Percentiles rank a stretch among this genome's conserved stretches.
Conservation (phyloP, 352 stramenopile genomes). For the Achlya hypogyna region DNA sequence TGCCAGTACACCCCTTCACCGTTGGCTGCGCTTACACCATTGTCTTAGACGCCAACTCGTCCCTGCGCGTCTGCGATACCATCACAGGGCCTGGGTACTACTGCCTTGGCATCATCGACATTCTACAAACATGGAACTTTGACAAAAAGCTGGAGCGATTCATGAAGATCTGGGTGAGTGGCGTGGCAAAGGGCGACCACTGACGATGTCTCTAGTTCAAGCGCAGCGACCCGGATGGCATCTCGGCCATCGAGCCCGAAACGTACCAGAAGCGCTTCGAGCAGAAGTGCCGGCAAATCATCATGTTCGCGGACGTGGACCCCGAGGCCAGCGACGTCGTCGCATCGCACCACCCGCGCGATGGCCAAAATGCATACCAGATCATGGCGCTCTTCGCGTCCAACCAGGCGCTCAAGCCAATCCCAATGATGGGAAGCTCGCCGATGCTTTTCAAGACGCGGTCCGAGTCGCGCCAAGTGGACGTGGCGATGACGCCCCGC, state of each 20-base stretch:
- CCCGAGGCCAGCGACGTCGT: not conserved
- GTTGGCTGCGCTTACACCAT: not conserved
- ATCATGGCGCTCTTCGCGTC: not conserved
- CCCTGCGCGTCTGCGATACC: constrained; percentile 63
- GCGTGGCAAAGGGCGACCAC: not conserved
- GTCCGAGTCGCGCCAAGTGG: not conserved
- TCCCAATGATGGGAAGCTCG: not conserved
- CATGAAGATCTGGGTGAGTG: constrained; percentile 64
- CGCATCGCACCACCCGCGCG: not conserved
- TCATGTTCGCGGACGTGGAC: constrained; percentile 31
- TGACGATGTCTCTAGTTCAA: not conserved
- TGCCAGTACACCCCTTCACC: constrained; percentile 12
- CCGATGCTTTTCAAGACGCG: constrained; percentile 1
- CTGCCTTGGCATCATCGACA: constrained; percentile 87
- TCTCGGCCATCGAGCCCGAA: constrained; percentile 77
- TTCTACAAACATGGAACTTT: constrained; percentile 82
- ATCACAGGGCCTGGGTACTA: constrained; percentile 81
- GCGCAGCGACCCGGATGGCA: constrained; percentile 49
- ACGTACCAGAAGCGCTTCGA: constrained; percentile 77
- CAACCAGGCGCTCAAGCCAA: constrained; percentile 1
- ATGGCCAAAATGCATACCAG: not conserved
- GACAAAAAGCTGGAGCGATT: constrained; percentile 77
- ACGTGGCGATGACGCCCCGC: not conserved
- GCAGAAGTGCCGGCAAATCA: constrained; percentile 70
- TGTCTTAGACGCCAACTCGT: constrained; percentile 20